Base-by-base conservation (phyloP, 495 filamentous ascomycete genomes). In the Cryomyces minteri region DNA sequence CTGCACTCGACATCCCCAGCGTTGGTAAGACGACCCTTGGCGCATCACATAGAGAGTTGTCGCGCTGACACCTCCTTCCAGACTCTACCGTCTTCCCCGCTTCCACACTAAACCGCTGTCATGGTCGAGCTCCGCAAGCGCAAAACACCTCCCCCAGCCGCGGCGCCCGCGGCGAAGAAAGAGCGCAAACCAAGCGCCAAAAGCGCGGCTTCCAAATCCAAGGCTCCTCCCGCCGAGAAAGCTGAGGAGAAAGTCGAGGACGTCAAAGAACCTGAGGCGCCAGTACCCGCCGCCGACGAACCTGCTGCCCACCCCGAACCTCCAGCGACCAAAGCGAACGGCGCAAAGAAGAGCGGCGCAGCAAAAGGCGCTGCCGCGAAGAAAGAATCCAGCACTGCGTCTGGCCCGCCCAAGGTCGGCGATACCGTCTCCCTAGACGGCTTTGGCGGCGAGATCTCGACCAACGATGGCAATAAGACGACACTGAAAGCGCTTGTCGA, bases 361-460 rank as follows among this genome's bases (percentile, higher is more conserved):
- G 18, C 18, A 25, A 25, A 25, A 25, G 34, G 9, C 12, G 34
- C 34, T 30, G 67, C 70, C 25, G 39, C 49, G 4, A 80, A 76
- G 52, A 74, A 68, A 62, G 72, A 68, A 53, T 56, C 59, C 34
- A 52, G 61, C 45, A 48, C 54, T 18, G 54, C 50, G 9, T 48
- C 48, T 34, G 48, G 51, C 4, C 45, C 58, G 12, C 62, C 61
- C 25, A 62, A 63, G 39, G 64, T 65, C 44, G 73, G 68, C 45
- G 64, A 73, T 50, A 70, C 62, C 30, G 66, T 94, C 55, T 56
- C 65, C 32, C 70, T 90, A 40, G 74, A 82, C 29, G 68, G 63
- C 32, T 88, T 94, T 62, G 83, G 85, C 53, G 83, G 85, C 47
- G 79, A 88, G 54, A 58, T 98, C 48, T 74, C 87, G 64, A 88